These are phyloP conservation scores for Aspergillus eucalypticola DNA, from an alignment of 2,329 filamentous ascomycete species.

Conservation along the genomic window DNA sequence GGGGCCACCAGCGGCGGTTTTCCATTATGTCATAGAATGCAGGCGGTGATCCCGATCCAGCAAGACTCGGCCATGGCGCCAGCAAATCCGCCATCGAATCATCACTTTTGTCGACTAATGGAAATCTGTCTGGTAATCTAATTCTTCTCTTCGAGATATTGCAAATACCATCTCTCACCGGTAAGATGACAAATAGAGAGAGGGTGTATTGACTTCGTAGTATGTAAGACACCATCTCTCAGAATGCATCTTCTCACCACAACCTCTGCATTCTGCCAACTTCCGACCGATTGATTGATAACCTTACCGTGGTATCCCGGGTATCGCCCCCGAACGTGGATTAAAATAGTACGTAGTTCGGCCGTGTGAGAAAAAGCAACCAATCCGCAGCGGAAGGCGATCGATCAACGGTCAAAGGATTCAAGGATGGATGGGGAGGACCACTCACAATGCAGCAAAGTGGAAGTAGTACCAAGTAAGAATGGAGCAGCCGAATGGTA, in stretches of 20 bases:
- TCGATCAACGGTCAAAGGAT: slow-evolving; percentile 3
- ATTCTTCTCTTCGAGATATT: no score
- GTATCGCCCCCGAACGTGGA: not conserved
- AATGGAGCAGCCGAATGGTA: not conserved
- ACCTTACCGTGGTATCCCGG: not conserved
- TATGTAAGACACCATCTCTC: not conserved
- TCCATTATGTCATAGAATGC: slow-evolving; percentile 29
- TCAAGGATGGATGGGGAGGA: not conserved
- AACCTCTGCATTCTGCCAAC: not conserved
- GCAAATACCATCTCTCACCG: no score
- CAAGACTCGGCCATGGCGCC: slow-evolving; percentile 2
- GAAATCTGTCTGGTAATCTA: not conserved
- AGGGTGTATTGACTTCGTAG: no score
- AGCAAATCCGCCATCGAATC: slow-evolving; percentile 2
- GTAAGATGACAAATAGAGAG: no score
- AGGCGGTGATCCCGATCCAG: slow-evolving; percentile 16
- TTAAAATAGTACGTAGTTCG: slow-evolving; percentile 2
- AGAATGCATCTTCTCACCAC: not conserved
- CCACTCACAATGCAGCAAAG: no score
- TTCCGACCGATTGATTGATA: not conserved
- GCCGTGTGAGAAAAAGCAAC: not conserved
- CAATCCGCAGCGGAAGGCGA: not conserved
- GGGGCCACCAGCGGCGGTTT: slow-evolving; percentile 18
- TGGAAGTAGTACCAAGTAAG: not conserved
- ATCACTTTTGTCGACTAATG: slow-evolving; percentile 6